Percentiles rank a stretch among this genome's conserved stretches.
phyloP scores from a whole-genome alignment of 805 yeast species.

The Novakomyces olei region DNA sequence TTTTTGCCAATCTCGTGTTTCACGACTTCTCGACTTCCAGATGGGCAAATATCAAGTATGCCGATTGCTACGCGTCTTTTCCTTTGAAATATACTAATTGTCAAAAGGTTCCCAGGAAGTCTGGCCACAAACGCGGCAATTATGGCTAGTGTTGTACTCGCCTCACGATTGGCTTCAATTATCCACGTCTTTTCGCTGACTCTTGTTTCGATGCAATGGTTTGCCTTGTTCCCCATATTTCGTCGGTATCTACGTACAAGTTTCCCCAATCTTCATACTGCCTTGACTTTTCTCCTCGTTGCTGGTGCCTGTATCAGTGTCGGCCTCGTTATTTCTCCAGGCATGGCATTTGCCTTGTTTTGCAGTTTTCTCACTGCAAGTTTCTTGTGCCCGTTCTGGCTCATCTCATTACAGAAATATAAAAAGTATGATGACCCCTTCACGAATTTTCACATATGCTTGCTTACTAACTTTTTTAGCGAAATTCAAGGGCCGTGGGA shows the following conservation, averaged over 20 bases:
- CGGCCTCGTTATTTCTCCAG: slow-evolving; percentile 9
- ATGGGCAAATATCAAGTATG: too few relatives aligned
- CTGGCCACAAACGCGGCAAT: slow-evolving; percentile 64
- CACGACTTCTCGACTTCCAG: slow-evolving; percentile 60
- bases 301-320: slow-evolving; percentile 7
- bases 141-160: slow-evolving; percentile 69
- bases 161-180: slow-evolving; percentile 62
- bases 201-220: slow-evolving; percentile 44
- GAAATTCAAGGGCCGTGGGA: slow-evolving; percentile 91
- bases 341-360: slow-evolving; percentile 8
- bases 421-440: slow-evolving; percentile 22
- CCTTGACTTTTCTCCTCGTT: slow-evolving; percentile 4
- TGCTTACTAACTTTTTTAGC: slow-evolving; percentile 6
- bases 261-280: not conserved
- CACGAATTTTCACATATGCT: too few relatives aligned
- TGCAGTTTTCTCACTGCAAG: slow-evolving; percentile 9
- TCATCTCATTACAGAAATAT: slow-evolving; percentile 48
- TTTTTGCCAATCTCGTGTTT: slow-evolving; percentile 40
- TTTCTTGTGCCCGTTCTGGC: slow-evolving; percentile 45
- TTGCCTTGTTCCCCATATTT: slow-evolving; percentile 52
- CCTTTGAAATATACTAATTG: too few relatives aligned
- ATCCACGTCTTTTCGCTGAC: slow-evolving; percentile 66
- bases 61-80: too few relatives aligned
- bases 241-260: slow-evolving; percentile 31
- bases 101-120: slow-evolving; percentile 19